phyloP scores from a whole-genome alignment of 768 basidiomycete genomes.

The Albatrellus ellisii region DNA sequence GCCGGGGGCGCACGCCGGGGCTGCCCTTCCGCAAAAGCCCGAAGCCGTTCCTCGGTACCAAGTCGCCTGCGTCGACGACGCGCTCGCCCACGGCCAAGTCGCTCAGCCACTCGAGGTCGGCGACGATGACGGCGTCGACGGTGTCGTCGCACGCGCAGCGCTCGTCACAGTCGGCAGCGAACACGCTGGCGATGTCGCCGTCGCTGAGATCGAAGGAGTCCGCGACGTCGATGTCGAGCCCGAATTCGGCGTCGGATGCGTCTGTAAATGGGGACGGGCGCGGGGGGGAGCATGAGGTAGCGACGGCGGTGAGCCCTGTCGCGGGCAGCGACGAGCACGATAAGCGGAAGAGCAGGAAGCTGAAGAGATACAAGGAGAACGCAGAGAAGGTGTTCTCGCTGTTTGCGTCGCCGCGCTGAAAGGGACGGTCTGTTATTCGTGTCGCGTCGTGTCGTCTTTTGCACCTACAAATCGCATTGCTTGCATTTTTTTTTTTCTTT shows the following conservation, averaged over 20 bases:
- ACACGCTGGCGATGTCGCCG: constrained; percentile 34
- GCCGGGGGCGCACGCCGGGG: constrained; percentile 55
- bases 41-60: constrained; percentile 59
- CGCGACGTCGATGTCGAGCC: constrained; percentile 56
- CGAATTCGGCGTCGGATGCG: constrained; percentile 60
- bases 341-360: constrained; percentile 56
- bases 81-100: constrained; percentile 26
- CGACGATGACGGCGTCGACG: constrained; percentile 30
- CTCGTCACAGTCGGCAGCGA: constrained; percentile 38
- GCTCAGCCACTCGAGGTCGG: constrained; percentile 31
- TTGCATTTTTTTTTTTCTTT: background rate
- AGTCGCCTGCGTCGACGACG: constrained; percentile 54
- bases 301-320: constrained; percentile 6
- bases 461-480: background rate
- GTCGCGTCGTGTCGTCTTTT: background rate
- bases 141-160: constrained; percentile 42
- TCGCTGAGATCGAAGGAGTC: constrained; percentile 78
- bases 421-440: background rate
- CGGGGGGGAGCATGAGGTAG: constrained; percentile 8
- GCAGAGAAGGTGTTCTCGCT: constrained; percentile 78
- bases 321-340: constrained; percentile 25
- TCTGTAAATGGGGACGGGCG: constrained; percentile 40
- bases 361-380: constrained; percentile 80
- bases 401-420: constrained; percentile 53
- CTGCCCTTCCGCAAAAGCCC: constrained; percentile 64